phyloP scores from a whole-genome alignment of 1,139 yeast genomes.

The Citeromyces siamensis region DNA sequence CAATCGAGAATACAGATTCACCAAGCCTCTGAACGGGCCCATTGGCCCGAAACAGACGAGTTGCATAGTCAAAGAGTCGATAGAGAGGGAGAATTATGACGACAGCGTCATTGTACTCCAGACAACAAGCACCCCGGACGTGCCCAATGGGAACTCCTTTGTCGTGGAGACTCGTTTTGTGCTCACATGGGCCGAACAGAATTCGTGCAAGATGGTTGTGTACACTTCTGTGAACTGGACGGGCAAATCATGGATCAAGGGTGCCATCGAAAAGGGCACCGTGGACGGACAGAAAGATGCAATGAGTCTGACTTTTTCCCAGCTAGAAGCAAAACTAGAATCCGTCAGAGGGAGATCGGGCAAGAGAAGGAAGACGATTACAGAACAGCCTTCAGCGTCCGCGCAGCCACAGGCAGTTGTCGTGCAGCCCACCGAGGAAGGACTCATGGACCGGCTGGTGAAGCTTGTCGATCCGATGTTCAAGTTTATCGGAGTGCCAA shows the following conservation, averaged over 20 bases:
- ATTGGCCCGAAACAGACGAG: conserved; percentile 93
- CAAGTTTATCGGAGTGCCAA: background rate
- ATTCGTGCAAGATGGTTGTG: conserved; percentile 49
- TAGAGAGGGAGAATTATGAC: conserved; percentile 52
- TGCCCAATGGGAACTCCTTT: conserved; percentile 85
- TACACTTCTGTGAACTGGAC: conserved; percentile 76
- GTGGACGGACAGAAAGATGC: conserved; percentile 74
- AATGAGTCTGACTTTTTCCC: conserved; percentile 10
- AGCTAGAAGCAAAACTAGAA: conserved; percentile 11
- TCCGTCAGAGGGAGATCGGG: conserved; percentile 6
- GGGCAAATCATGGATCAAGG: conserved; percentile 87
- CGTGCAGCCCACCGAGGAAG: conserved; percentile 12
- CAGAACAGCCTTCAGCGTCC: conserved; percentile 6
- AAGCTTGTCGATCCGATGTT: conserved; percentile 1
- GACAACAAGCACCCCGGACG: conserved; percentile 78
- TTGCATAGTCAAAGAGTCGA: conserved; percentile 64
- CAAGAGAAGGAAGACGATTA: conserved; percentile 10
- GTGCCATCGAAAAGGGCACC: conserved; percentile 86
- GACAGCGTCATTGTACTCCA: conserved; percentile 48
- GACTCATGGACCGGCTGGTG: background rate
- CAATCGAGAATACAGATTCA: conserved; percentile 55
- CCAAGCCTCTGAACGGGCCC: conserved; percentile 70
- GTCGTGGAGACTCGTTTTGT: conserved; percentile 56
- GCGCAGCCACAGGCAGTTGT: conserved; percentile 13
- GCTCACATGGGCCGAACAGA: conserved; percentile 68